These are phyloP conservation scores for Mycogone perniciosa DNA, from an alignment of 2,329 filamentous ascomycete species.

Conservation along the genomic window DNA sequence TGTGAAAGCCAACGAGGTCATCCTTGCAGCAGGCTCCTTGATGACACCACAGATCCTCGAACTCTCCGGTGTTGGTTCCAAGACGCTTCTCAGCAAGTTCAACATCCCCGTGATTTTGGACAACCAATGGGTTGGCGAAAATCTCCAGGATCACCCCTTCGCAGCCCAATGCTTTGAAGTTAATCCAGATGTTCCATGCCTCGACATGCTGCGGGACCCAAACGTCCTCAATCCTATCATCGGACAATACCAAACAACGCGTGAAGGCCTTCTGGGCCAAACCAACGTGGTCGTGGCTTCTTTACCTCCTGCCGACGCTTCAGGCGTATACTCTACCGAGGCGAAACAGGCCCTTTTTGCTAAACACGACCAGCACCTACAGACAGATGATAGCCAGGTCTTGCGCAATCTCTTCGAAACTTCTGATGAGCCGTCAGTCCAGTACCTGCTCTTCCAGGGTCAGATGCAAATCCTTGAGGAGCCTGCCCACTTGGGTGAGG, in stretches of 20 bases:
- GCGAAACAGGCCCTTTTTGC: constrained; percentile 3
- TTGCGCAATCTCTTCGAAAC: constrained; percentile 19
- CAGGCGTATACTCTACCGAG: constrained; percentile 2
- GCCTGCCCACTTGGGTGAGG: constrained; percentile 14
- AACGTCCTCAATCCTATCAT: constrained; percentile 22
- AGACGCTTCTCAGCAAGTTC: constrained; percentile 24
- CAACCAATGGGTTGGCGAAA: constrained; percentile 33
- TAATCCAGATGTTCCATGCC: constrained; percentile 23
- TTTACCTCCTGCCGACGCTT: constrained; percentile 2
- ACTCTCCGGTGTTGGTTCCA: constrained; percentile 28
- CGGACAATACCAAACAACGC: constrained; percentile 29
- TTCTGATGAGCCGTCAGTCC: constrained; percentile 24
- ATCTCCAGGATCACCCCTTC: constrained; percentile 34
- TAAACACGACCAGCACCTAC: not conserved
- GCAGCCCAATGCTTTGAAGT: constrained; percentile 25
- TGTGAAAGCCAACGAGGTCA: constrained; percentile 33
- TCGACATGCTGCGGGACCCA: constrained; percentile 28
- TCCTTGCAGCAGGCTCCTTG: constrained; percentile 15
- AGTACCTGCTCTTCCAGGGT: constrained; percentile 27
- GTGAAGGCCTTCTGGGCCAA: constrained; percentile 23
- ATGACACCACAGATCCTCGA: constrained; percentile 24
- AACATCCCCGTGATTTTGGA: constrained; percentile 29
- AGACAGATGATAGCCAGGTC: constrained; percentile 2
- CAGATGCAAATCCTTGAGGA: constrained; percentile 22
- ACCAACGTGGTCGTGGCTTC: constrained; percentile 8